These are phyloP conservation scores for Seiridium cupressi DNA, from an alignment of 2,329 filamentous ascomycete genomes.

Conservation along the genomic window DNA sequence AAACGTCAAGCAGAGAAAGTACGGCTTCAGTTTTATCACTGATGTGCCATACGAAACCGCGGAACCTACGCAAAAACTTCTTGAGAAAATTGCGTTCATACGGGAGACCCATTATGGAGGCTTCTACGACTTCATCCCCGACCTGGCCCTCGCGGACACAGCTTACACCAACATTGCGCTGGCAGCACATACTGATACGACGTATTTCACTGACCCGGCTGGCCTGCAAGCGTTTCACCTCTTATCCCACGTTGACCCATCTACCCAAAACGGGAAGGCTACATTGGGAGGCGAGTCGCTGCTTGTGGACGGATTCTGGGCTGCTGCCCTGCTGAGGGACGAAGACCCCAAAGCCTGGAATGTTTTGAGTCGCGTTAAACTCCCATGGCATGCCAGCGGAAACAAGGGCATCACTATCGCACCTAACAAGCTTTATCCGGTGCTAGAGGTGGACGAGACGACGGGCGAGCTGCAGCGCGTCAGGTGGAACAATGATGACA, in stretches of 20 bases:
- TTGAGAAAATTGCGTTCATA: slow-evolving; percentile 83
- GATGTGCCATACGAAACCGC: slow-evolving; percentile 64
- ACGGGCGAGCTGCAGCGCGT: slow-evolving; percentile 51
- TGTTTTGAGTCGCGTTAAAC: slow-evolving; percentile 50
- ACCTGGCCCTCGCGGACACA: slow-evolving; percentile 83
- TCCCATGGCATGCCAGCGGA: slow-evolving; percentile 85
- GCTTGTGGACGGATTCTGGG: slow-evolving; percentile 83
- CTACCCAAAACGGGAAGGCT: slow-evolving; percentile 11
- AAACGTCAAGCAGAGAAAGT: slow-evolving; percentile 50
- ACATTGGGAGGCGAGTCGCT: slow-evolving; percentile 70
- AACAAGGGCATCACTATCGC: slow-evolving; percentile 81
- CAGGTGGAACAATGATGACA: slow-evolving; percentile 92
- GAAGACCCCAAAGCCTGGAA: slow-evolving; percentile 57
- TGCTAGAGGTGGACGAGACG: slow-evolving; percentile 59
- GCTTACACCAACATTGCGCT: slow-evolving; percentile 87
- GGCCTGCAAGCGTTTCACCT: slow-evolving; percentile 93
- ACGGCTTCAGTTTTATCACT: slow-evolving; percentile 77
- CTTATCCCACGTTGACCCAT: slow-evolving; percentile 62
- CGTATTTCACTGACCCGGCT: slow-evolving; percentile 91
- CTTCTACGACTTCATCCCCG: slow-evolving; percentile 79
- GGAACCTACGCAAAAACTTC: slow-evolving; percentile 68
- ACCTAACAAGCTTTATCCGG: slow-evolving; percentile 67
- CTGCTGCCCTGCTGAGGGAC: slow-evolving; percentile 57
- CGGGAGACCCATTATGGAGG: slow-evolving; percentile 87
- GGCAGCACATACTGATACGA: slow-evolving; percentile 87